A percentile compares a stretch with the other conserved stretches of the same genome.
Conservation (phyloP, 176 grass and related monocot genomes). For the Juncus effusus region DNA sequence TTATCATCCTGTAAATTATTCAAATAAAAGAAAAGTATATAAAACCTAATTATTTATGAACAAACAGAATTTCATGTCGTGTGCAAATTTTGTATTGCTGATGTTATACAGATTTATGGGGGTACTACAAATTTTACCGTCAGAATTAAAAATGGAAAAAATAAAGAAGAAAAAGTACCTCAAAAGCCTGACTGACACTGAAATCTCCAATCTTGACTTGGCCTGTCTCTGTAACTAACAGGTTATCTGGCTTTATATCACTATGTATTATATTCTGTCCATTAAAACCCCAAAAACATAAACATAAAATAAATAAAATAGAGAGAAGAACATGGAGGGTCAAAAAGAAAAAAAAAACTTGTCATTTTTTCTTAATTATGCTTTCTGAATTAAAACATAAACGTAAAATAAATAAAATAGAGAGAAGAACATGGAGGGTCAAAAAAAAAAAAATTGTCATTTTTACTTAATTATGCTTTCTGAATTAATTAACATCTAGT, state of each 20-base stretch:
- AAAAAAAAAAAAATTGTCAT: too few relatives aligned
- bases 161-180: constrained; percentile 42
- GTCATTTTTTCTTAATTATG: too few relatives aligned
- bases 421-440: too few relatives aligned
- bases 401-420: too few relatives aligned
- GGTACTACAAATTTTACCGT: not conserved
- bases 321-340: not conserved
- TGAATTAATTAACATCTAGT: too few relatives aligned
- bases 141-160: constrained; percentile 1
- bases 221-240: constrained; percentile 66
- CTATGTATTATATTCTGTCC: constrained; percentile 79
- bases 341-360: too few relatives aligned
- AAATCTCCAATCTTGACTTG: constrained; percentile 93
- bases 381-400: too few relatives aligned
- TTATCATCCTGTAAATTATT: constrained; percentile 66
- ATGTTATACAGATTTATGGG: not conserved
- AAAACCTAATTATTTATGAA: not conserved
- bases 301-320: not conserved
- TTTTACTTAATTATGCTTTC: too few relatives aligned
- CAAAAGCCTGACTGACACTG: constrained; percentile 86
- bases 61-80: too few relatives aligned
- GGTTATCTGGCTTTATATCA: constrained; percentile 91
- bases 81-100: too few relatives aligned
- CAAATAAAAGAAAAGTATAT: constrained; percentile 7
- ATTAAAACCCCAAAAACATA: constrained; percentile 23